Evolutionary conservation across 2,329 filamentous ascomycete species (phyloP), one percentile per base, ranked within the genome.

Genomic region (Aspergillus phoenicis): DNA sequence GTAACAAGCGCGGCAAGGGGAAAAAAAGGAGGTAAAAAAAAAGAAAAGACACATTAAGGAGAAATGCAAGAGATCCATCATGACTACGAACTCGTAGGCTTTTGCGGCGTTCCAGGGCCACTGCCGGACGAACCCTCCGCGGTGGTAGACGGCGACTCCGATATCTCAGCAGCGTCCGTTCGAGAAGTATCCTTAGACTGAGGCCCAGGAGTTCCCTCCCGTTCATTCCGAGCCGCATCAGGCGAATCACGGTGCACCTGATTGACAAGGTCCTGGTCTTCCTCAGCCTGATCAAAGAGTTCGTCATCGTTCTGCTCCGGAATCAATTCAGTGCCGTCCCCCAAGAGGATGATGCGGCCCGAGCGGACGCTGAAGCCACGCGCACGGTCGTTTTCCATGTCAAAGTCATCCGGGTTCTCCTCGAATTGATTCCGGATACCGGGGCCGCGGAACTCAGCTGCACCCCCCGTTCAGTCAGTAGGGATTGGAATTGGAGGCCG

Each of bases 201-300:
- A 13, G 83, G 82, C 33, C 78, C 82, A 41, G 83, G 82, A 47
- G 82, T 84, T 51, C 77, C 81, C 73, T 84, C 83, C 60, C 82
- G 78, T 60, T 80, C 76, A 62, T 73, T 78, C 63, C 81, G 73
- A 56, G 68, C 68, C 30, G 75, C 68, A 49, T 74, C 72, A 45
- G 72, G 58, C 49, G 83, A 76, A 61, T 69, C 65, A 80, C 91
- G 93, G 74, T 87, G 85, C 63, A 95, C 90, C 80, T 96, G 92
- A 76, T 89, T 93, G 66, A 87, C 89, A 65, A 93, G 84, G 74
- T 97, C 93, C 76, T 91, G 91, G 73, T 96, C 91, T 70, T 88
- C 86, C 73, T 96, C 91, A 75, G 92, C 90, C 71, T 93, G 89
- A 77, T 97, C 92, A 79, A 97, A 96, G 89, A 97, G 94, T 71